Evolutionary conservation across 1,284 basidiomycete genomes (phyloP).

Genomic region (Ustilago sp.): DNA sequence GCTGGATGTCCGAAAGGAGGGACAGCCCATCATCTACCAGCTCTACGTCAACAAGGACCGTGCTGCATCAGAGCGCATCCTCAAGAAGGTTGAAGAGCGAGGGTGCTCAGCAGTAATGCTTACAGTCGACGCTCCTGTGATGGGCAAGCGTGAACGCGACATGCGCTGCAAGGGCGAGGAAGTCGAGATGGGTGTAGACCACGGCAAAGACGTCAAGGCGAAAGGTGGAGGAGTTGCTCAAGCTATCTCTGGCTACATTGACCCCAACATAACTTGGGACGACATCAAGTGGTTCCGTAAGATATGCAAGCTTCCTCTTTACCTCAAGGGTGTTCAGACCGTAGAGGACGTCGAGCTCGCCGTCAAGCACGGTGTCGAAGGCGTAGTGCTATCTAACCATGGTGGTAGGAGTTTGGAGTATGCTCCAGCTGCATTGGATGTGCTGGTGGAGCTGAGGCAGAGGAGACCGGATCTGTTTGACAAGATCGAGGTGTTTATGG

Average conservation of each 20-base stretch:
- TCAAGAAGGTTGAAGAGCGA: conserved; percentile 78
- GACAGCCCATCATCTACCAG: conserved; percentile 73
- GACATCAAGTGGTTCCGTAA: conserved; percentile 81
- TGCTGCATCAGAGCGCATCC: conserved; percentile 77
- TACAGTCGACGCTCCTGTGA: conserved; percentile 88
- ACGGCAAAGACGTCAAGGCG: conserved; percentile 43
- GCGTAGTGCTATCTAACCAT: conserved; percentile 71
- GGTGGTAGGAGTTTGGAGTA: conserved; percentile 71
- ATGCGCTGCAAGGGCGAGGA: conserved; percentile 71
- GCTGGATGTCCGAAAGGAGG: conserved; percentile 73
- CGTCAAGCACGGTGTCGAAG: conserved; percentile 72
- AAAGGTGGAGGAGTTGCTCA: conserved; percentile 70
- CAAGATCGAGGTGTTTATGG: conserved; percentile 81
- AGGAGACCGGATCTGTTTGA: conserved; percentile 73
- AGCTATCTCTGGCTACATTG: conserved; percentile 73
- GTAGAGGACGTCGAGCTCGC: conserved; percentile 79
- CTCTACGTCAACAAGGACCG: conserved; percentile 86
- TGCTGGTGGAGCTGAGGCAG: conserved; percentile 77
- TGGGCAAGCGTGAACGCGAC: conserved; percentile 87
- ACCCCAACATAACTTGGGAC: conserved; percentile 71
- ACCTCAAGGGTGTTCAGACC: conserved; percentile 79
- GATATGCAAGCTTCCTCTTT: conserved; percentile 81
- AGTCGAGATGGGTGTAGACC: conserved; percentile 66
- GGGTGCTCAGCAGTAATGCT: conserved; percentile 86
- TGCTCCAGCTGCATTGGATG: conserved; percentile 65